Percentiles rank a stretch among this genome's conserved stretches.
Conservation (phyloP, 2,329 filamentous ascomycete genomes). For the Zymoseptoria ardabiliae region DNA sequence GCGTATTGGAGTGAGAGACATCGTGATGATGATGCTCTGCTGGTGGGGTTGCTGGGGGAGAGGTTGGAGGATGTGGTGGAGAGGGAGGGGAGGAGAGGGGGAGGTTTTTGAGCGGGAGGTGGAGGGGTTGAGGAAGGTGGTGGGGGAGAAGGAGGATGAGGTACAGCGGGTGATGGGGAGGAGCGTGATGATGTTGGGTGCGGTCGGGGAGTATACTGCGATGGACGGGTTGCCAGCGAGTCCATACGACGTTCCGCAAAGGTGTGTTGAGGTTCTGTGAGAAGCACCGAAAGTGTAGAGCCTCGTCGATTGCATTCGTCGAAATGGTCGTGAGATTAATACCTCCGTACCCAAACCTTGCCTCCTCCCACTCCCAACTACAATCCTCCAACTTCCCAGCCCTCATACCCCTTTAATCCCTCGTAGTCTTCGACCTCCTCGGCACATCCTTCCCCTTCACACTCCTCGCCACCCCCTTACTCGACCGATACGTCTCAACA, state of each 20-base stretch:
- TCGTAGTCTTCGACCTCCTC: not conserved
- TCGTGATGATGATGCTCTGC: too few species aligned
- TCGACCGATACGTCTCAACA: not conserved
- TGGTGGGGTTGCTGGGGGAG: too few species aligned
- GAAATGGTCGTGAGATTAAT: not conserved
- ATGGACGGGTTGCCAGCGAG: not conserved
- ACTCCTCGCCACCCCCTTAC: not conserved
- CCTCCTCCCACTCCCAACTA: not conserved
- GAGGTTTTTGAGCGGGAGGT: not conserved
- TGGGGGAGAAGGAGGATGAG: not conserved
- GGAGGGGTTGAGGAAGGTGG: not conserved
- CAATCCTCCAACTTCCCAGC: not conserved
- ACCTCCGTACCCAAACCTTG: not conserved
- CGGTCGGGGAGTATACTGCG: not conserved
- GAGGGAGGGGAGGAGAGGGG: not conserved
- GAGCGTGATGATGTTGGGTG: not conserved
- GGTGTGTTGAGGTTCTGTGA: not conserved
- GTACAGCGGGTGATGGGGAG: not conserved
- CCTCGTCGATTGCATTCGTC: not conserved
- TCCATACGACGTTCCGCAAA: not conserved
- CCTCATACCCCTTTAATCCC: not conserved
- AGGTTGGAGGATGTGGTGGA: not conserved
- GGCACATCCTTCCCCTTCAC: not conserved
- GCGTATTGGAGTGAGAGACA: too few species aligned
- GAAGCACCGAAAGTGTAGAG: not conserved